phyloP scores from a whole-genome alignment of 805 yeast genomes.

The Yarrowia osloensis region DNA sequence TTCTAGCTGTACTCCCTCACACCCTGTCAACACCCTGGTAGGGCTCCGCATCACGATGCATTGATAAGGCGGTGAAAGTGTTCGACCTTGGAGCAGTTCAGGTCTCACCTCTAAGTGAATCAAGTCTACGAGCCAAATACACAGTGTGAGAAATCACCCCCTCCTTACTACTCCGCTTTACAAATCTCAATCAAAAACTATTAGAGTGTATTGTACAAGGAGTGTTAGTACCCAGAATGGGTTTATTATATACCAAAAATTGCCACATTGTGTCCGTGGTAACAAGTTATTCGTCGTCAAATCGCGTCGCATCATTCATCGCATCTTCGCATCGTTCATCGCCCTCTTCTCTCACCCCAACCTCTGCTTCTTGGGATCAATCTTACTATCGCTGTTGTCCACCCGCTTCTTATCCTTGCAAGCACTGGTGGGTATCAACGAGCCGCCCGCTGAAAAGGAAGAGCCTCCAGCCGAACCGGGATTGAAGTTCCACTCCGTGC shows the following conservation, averaged over 20 bases:
- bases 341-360: neutral
- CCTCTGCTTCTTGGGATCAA: conserved; percentile 5
- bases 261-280: conserved; percentile 12
- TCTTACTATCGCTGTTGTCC: neutral
- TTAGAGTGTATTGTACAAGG: conserved; percentile 27
- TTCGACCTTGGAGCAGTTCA: no score
- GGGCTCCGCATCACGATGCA: neutral
- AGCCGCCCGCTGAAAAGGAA: conserved; percentile 26
- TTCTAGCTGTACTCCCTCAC: no score
- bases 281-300: neutral
- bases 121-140: no score
- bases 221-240: conserved; percentile 17
- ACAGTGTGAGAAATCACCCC: no score
- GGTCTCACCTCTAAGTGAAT: no score
- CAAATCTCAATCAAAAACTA: neutral
- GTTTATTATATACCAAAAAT: conserved; percentile 14
- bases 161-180: no score
- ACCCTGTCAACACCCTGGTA: no score
- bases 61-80: neutral
- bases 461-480: conserved; percentile 37
- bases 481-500: conserved; percentile 56
- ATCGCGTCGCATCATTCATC: neutral
- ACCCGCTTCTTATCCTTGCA: conserved; percentile 17
- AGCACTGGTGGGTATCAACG: conserved; percentile 23
- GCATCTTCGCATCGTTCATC: neutral